phyloP scores from a whole-genome alignment of 306 rosid genomes.

The Vigna radiata region DNA sequence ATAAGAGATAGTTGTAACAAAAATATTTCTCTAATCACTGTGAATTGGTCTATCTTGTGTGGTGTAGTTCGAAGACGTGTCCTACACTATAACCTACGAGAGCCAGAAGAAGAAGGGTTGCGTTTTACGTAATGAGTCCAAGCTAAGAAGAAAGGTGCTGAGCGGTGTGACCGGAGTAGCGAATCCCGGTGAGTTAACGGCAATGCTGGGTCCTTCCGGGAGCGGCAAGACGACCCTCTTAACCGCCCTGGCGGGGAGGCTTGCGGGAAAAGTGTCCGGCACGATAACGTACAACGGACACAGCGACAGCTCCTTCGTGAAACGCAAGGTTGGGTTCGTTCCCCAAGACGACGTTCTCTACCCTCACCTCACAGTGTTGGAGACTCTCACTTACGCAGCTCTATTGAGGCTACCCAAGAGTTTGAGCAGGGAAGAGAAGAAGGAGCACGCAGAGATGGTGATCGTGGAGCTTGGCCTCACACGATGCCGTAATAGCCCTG shows the following conservation, averaged over 20 bases:
- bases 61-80: conserved; percentile 78
- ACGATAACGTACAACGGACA: conserved; percentile 70
- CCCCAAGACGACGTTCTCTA: conserved; percentile 80
- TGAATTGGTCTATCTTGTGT: conserved; percentile 9
- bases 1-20: background rate
- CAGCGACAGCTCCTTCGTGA: conserved; percentile 54
- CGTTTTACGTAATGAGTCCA: conserved; percentile 47
- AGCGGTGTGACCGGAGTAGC: conserved; percentile 71
- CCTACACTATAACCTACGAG: conserved; percentile 53
- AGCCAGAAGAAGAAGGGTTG: conserved; percentile 46
- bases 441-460: conserved; percentile 63
- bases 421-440: conserved; percentile 61
- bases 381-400: conserved; percentile 74
- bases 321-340: conserved; percentile 77
- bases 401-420: conserved; percentile 66
- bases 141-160: conserved; percentile 55
- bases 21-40: background rate
- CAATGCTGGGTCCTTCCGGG: conserved; percentile 94
- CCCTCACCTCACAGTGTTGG: conserved; percentile 83
- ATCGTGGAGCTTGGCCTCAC: conserved; percentile 67
- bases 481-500: conserved; percentile 59
- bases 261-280: conserved; percentile 71
- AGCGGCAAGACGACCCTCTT: conserved; percentile 89
- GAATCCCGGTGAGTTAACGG: conserved; percentile 74
- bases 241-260: conserved; percentile 73